These are phyloP conservation scores for Syzygium oleosum DNA, from an alignment of 345 rosid species.

Conservation along the genomic window DNA sequence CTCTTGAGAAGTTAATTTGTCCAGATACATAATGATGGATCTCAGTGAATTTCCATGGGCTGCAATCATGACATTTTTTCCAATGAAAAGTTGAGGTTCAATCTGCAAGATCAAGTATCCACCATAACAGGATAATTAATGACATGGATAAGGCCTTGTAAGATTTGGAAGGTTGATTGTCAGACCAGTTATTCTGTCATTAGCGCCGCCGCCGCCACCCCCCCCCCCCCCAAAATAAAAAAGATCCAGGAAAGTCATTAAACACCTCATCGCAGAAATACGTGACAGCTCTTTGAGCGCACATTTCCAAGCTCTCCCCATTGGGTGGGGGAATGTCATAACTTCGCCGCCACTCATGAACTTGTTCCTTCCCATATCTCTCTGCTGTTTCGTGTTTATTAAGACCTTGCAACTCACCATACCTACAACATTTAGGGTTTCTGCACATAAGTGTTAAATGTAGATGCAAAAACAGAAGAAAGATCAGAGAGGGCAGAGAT, in stretches of 20 bases:
- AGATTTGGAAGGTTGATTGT: neutral
- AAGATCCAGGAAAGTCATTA: neutral
- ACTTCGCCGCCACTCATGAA: constrained; percentile 96
- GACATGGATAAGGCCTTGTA: neutral
- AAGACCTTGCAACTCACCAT: constrained; percentile 95
- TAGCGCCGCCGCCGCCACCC: neutral
- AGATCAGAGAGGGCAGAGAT: neutral
- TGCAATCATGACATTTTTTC: constrained; percentile 90
- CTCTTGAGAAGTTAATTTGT: constrained; percentile 91
- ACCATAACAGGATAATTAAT: neutral
- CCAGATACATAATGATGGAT: constrained; percentile 97
- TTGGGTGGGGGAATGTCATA: constrained; percentile 92
- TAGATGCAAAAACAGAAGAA: neutral
- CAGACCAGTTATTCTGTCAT: neutral
- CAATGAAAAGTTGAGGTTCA: constrained; percentile 74
- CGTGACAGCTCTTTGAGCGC: constrained; percentile 89
- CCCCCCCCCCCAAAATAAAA: neutral
- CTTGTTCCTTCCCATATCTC: constrained; percentile 81
- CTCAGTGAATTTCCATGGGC: constrained; percentile 95
- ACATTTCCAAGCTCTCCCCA: constrained; percentile 99
- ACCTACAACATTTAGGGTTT: constrained; percentile 35
- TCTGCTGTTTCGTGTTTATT: constrained; percentile 94
- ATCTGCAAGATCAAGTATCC: constrained; percentile 36
- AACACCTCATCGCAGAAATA: constrained; percentile 44
- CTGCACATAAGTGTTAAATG: neutral